Evolutionary conservation across 1,284 basidiomycete species (phyloP), one percentile per base, ranked within the genome.

Genomic region (Neotropicomus parvogracilis): DNA sequence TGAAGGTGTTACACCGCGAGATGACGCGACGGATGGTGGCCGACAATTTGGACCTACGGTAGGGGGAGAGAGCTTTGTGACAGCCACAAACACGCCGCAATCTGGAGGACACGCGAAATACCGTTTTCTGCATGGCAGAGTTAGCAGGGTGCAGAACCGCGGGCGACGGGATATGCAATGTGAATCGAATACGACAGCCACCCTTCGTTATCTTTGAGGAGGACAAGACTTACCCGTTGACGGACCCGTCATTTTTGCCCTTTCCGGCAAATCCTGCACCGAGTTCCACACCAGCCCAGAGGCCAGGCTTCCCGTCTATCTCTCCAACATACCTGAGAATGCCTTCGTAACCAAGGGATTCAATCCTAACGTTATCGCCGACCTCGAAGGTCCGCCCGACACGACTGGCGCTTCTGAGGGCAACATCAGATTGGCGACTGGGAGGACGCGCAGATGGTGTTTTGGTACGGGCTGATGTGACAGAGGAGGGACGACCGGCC

Each of bases 191-290:
- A 12, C 13, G 16, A 2, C 16, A 17, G 12, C 6, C 28, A 43
- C 21, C n/a, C 14, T 26, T 20, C 29, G 35, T 33, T 19, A 40
- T 42, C 26, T 19, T 16, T 32, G 37, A 50, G 27, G 43, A 21
- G 12, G 12, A 14, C 3, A 11, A 65, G 27, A 67, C 91, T 75
- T 63, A 95, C 93, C 90, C 91, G 55, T 78, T 79, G 3, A 97
- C 93, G 37, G 81, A 81, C 17, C 95, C 95, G 62, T 98, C 83
- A 62, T 99, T 99, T 73, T 98, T 98, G 2, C 95, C 95, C 64
- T 89, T 89, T n/a, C 95, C 94, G 13, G 76, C 69, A 62, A 91
- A 95, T 2, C 87, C 88, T 32, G 84, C 85, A 55, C 79, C 73
- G n/a, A 97, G 75, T 67, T 95, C 91, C 14, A 97, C 89, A 26